A percentile compares a stretch with the other conserved stretches of the same genome.
phyloP scores from a whole-genome alignment of 108 stramenopile species.

The Pseudonitzschia pungens region DNA sequence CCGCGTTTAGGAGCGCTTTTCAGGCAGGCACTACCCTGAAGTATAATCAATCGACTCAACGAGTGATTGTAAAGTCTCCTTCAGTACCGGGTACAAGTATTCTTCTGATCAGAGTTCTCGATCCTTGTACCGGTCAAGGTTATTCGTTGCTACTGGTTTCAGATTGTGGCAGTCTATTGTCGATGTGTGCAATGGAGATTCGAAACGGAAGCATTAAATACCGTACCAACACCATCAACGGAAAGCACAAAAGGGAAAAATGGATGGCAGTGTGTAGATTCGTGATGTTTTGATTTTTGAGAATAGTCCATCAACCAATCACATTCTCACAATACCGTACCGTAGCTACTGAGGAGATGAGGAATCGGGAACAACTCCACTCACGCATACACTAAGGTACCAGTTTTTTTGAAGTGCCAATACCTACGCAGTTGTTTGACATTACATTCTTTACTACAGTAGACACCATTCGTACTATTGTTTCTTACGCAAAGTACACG shows the following conservation, averaged over 20 bases:
- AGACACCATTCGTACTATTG: no score
- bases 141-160: no score
- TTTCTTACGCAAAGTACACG: no score
- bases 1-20: background rate
- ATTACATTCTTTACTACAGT: no score
- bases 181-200: background rate
- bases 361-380: no score
- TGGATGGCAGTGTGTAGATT: background rate
- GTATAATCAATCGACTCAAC: background rate
- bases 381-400: no score
- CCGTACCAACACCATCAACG: background rate
- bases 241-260: background rate
- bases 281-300: constrained; percentile 5
- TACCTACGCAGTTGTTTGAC: no score
- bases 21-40: background rate
- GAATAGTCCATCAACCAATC: constrained; percentile 6
- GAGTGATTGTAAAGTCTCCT: background rate
- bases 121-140: no score
- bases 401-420: no score
- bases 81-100: background rate
- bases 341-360: no score
- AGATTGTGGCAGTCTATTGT: background rate
- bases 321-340: no score
- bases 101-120: background rate
- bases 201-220: background rate